Base-by-base conservation (phyloP, 768 basidiomycete genomes). In the Boletus bicolor region DNA sequence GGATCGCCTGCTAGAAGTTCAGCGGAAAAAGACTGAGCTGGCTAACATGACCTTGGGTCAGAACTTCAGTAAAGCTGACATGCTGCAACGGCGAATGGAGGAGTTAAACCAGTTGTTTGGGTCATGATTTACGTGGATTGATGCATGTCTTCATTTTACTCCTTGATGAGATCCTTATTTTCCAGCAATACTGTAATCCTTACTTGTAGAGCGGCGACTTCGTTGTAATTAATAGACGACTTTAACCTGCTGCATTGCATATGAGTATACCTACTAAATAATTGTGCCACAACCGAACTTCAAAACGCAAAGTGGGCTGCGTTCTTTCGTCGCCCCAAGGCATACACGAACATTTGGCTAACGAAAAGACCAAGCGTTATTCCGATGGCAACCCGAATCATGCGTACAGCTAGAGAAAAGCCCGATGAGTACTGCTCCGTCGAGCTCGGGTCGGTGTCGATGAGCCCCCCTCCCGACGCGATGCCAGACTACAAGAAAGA, bases 21-120 rank as follows among this genome's bases (percentile, higher is more conserved):
- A 99, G 75, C 82, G 80, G 72, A 93, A 94, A 79, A 99, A 99
- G 76, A 91, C 89, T 15, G 91, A 87, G 60, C 75, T 99, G 54
- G 96, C 96, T 42, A 93, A 97, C 64, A 86, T 97, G 84, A 95
- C 96, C 5, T 79, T 97, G 43, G 92, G 90, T 39, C 85, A 91
- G 61, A 87, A 82, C 66, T 82, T 91, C 71, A 93, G 83, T 75
- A 95, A 96, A 70, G 82, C 87, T 39, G 95, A 98, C 66, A 75
- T 98, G 62, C 74, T 91, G 71, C 85, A 88, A 57, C 86, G 92
- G 56, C 86, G 95, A 57, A 78, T 93, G 81, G 91, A 95, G 63
- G 94, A 97, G 66, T 79, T 96, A 56, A 80, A 82, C 54, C 82
- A 89, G 68, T 75, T 93, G 53, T 92, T 93, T 67, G 79, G 82